Conservation (phyloP, 1,284 basidiomycete species). For the Dichomitus squalens region DNA sequence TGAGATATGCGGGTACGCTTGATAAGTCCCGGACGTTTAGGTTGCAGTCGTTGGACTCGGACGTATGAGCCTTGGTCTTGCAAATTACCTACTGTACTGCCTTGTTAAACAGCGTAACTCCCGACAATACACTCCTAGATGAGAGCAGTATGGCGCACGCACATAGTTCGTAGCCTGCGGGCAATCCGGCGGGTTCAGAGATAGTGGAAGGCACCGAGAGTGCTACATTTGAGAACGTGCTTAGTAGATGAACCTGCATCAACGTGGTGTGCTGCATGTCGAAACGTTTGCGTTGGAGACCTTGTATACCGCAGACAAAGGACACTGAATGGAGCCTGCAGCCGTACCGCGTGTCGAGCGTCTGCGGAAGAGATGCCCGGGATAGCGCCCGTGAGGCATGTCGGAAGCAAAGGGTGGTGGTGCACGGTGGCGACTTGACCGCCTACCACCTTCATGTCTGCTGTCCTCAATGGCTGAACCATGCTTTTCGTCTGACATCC, state of each 20-base stretch:
- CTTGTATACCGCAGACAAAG: too few relatives aligned
- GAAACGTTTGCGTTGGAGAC: too few relatives aligned
- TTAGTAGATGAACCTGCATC: too few relatives aligned
- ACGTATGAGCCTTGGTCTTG: background rate
- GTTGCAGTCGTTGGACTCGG: background rate
- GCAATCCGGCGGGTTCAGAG: too few relatives aligned
- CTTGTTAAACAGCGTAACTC: slow-evolving; percentile 13
- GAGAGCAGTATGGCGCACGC: background rate
- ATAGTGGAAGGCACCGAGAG: too few relatives aligned
- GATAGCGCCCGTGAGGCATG: background rate
- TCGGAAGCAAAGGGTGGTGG: background rate
- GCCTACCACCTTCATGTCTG: slow-evolving; percentile 4
- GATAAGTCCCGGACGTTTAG: background rate
- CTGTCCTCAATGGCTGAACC: slow-evolving; percentile 13
- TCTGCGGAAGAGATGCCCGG: background rate
- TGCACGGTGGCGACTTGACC: background rate
- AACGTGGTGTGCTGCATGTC: too few relatives aligned
- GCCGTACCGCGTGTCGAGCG: background rate
- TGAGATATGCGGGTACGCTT: background rate
- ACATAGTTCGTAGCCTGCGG: too few relatives aligned
- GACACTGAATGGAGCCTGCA: background rate
- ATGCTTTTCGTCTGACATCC: background rate
- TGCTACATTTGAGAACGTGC: too few relatives aligned
- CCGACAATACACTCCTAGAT: slow-evolving; percentile 14
- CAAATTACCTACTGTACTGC: slow-evolving; percentile 13